Evolutionary conservation across 176 grass and related monocot species (phyloP).

Genomic region (Carex cristatella): DNA sequence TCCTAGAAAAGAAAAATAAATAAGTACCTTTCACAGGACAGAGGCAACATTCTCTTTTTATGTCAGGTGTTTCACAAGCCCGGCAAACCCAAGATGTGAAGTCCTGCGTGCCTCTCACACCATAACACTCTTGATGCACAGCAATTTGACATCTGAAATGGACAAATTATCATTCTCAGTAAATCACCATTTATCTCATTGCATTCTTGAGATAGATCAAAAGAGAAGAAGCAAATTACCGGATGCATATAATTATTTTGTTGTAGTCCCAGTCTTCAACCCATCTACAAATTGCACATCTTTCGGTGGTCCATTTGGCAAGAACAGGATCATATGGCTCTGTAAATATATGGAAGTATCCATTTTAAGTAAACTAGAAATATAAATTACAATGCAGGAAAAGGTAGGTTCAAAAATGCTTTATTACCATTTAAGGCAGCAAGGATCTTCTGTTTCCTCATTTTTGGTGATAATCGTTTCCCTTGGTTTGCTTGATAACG

Average conservation of each 20-base stretch:
- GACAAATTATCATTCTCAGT: constrained; percentile 21
- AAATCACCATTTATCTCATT: constrained; percentile 6
- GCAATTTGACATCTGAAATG: constrained; percentile 92
- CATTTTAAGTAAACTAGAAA: constrained; percentile 7
- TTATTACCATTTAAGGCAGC: constrained; percentile 65
- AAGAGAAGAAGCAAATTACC: constrained; percentile 30
- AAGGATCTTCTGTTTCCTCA: constrained; percentile 85
- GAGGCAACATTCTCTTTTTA: constrained; percentile 88
- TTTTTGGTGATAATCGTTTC: constrained; percentile 74
- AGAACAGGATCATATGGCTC: constrained; percentile 88
- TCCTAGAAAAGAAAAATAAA: not conserved
- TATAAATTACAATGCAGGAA: constrained; percentile 16
- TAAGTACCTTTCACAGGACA: constrained; percentile 87
- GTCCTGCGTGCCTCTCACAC: constrained; percentile 72
- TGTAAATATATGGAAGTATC: constrained; percentile 28
- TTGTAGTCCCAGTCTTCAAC: constrained; percentile 99
- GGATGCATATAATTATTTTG: constrained; percentile 96
- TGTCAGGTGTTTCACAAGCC: constrained; percentile 74
- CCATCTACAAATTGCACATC: constrained; percentile 99
- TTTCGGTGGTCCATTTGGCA: constrained; percentile 95
- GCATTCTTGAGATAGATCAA: not conserved
- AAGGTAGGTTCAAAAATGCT: not conserved
- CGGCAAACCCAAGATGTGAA: constrained; percentile 97
- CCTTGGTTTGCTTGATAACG: constrained; percentile 61
- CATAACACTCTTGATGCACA: constrained; percentile 99